These are phyloP conservation scores for Decorospora gaudefroyi DNA, from an alignment of 2,329 filamentous ascomycete species.

Conservation along the genomic window DNA sequence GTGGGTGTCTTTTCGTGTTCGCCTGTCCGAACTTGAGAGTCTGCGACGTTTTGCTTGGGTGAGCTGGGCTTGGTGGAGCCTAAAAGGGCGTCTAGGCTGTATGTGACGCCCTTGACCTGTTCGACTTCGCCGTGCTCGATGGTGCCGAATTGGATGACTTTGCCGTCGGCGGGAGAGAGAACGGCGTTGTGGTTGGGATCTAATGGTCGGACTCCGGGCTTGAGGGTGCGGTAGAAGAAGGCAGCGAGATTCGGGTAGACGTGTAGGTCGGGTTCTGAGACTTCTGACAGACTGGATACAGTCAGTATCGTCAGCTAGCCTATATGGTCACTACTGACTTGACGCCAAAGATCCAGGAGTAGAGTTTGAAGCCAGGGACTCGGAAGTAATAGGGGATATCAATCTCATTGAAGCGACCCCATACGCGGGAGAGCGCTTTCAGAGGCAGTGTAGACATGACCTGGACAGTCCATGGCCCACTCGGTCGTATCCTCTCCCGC, in stretches of 20 bases:
- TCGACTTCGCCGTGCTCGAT: slow-evolving; percentile 95
- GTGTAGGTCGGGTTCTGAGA: slow-evolving; percentile 85
- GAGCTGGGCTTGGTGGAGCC: slow-evolving; percentile 56
- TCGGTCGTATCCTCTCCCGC: slow-evolving; percentile 71
- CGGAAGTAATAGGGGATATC: slow-evolving; percentile 86
- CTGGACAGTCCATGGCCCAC: slow-evolving; percentile 90
- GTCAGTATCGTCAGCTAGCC: slow-evolving; percentile 49
- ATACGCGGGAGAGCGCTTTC: slow-evolving; percentile 85
- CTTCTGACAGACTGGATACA: slow-evolving; percentile 70
- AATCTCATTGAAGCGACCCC: slow-evolving; percentile 90
- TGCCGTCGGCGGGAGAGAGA: slow-evolving; percentile 86
- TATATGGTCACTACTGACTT: slow-evolving; percentile 52
- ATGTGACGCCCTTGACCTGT: slow-evolving; percentile 98
- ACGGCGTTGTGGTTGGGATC: slow-evolving; percentile 80
- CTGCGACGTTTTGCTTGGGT: slow-evolving; percentile 50
- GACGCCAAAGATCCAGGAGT: slow-evolving; percentile 89
- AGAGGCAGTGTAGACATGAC: slow-evolving; percentile 91
- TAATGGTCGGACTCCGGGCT: slow-evolving; percentile 82
- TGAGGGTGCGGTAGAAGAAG: slow-evolving; percentile 96
- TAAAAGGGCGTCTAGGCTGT: slow-evolving; percentile 89
- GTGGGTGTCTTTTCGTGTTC: slow-evolving; percentile 38
- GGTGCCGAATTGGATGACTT: slow-evolving; percentile 85
- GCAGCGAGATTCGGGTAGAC: slow-evolving; percentile 89
- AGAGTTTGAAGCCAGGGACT: slow-evolving; percentile 87
- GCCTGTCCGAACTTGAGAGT: slow-evolving; percentile 27